Conservation (phyloP, 306 rosid genomes). For the Prunus mongolica region DNA sequence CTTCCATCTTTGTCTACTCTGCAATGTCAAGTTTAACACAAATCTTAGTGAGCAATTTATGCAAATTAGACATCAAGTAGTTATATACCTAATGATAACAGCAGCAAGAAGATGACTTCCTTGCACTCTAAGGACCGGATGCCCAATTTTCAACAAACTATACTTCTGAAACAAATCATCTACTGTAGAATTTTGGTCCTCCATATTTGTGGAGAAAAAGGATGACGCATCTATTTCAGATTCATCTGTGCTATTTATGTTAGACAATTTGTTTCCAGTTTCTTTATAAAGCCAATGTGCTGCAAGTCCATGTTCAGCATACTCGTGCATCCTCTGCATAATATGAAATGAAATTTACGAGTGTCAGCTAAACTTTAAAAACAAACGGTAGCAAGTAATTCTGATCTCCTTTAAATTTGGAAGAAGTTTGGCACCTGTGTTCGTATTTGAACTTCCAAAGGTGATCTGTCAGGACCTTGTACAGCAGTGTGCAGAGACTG, state of each 20-base stretch:
- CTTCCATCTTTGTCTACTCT: constrained; percentile 80
- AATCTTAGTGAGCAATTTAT: not conserved
- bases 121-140: constrained; percentile 93
- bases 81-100: constrained; percentile 62
- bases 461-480: constrained; percentile 83
- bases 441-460: constrained; percentile 98
- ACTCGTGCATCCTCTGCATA: constrained; percentile 87
- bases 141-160: constrained; percentile 72
- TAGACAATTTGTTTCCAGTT: constrained; percentile 55
- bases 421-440: constrained; percentile 58
- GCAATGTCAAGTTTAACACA: constrained; percentile 31
- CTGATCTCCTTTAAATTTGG: constrained; percentile 2
- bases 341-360: constrained; percentile 2
- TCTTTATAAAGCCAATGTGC: constrained; percentile 99
- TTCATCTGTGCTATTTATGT: constrained; percentile 44
- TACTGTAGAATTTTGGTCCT: constrained; percentile 49
- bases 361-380: constrained; percentile 16
- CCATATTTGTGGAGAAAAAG: constrained; percentile 55
- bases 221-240: constrained; percentile 53
- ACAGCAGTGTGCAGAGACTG: constrained; percentile 99
- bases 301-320: constrained; percentile 97
- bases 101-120: constrained; percentile 96
- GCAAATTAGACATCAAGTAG: not conserved
- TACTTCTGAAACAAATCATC: constrained; percentile 45
- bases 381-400: constrained; percentile 6